Evolutionary conservation across 257 asterid genomes (phyloP).

Genomic region (Gynochthodes officinalis): DNA sequence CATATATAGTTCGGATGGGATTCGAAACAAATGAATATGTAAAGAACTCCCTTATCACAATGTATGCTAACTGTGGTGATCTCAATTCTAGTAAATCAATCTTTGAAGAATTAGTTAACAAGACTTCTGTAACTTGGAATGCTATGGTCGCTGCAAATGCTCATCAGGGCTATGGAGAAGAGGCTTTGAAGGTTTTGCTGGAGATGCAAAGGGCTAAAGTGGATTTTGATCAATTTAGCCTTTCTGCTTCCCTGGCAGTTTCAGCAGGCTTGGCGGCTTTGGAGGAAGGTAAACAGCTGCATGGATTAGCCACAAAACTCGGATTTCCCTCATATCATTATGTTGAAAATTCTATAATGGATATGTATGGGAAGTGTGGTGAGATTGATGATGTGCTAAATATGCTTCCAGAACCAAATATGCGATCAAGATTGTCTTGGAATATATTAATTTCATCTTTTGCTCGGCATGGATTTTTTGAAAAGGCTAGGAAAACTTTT

Average conservation of each 20-base stretch:
- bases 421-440: conserved; percentile 62
- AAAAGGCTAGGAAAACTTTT: conserved; percentile 53
- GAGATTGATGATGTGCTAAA: conserved; percentile 56
- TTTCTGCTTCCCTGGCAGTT: conserved; percentile 73
- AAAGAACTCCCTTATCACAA: conserved; percentile 69
- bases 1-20: conserved; percentile 46
- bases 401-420: conserved; percentile 55
- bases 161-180: conserved; percentile 73
- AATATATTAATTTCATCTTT: conserved; percentile 66
- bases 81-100: conserved; percentile 56
- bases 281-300: conserved; percentile 74
- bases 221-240: conserved; percentile 69
- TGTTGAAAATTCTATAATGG: conserved; percentile 65
- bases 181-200: conserved; percentile 59
- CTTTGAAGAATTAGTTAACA: conserved; percentile 39
- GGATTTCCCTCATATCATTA: conserved; percentile 49
- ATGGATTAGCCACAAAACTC: conserved; percentile 61
- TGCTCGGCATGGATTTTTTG: conserved; percentile 66
- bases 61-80: conserved; percentile 87
- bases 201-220: conserved; percentile 77
- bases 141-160: conserved; percentile 80
- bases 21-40: conserved; percentile 62
- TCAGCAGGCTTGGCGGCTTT: conserved; percentile 67
- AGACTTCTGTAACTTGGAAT: conserved; percentile 66
- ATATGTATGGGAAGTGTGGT: conserved; percentile 93